Conservation (phyloP, 768 basidiomycete species). For the Mycena epipterygia region DNA sequence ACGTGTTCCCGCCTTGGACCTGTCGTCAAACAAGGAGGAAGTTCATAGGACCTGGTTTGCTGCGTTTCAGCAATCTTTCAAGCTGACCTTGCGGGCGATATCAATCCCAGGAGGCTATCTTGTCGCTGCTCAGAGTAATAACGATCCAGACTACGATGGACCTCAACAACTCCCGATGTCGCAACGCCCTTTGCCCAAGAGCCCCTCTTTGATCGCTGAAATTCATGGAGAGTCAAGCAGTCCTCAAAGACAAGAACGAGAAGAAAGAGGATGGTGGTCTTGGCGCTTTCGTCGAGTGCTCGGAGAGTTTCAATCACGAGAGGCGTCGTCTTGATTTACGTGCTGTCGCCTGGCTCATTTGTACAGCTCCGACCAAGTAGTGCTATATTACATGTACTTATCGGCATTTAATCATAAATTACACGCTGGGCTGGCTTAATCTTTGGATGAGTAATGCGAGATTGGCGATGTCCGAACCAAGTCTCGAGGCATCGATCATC, state of each 20-base stretch:
- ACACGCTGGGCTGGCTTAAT: too few relatives aligned
- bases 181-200: slow-evolving; percentile 32
- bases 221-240: slow-evolving; percentile 15
- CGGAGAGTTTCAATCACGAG: slow-evolving; percentile 27
- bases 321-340: slow-evolving; percentile 19
- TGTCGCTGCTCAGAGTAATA: not conserved
- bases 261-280: slow-evolving; percentile 35
- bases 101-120: slow-evolving; percentile 22
- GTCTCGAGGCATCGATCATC: too few relatives aligned
- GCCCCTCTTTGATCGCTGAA: slow-evolving; percentile 32
- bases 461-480: too few relatives aligned
- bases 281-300: slow-evolving; percentile 33
- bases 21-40: slow-evolving; percentile 10
- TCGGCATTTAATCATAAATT: too few relatives aligned
- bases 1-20: slow-evolving; percentile 15
- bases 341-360: too few relatives aligned
- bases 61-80: slow-evolving; percentile 30
- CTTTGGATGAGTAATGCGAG: too few relatives aligned
- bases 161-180: slow-evolving; percentile 4
- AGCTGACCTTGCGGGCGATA: slow-evolving; percentile 26
- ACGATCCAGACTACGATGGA: not conserved
- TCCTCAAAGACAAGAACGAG: slow-evolving; percentile 30
- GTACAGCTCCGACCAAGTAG: too few relatives aligned
- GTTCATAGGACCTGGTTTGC: slow-evolving; percentile 30
- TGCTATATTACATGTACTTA: too few relatives aligned